Conservation (phyloP, 1,284 basidiomycete species). For the Fereydounia khargensis region DNA sequence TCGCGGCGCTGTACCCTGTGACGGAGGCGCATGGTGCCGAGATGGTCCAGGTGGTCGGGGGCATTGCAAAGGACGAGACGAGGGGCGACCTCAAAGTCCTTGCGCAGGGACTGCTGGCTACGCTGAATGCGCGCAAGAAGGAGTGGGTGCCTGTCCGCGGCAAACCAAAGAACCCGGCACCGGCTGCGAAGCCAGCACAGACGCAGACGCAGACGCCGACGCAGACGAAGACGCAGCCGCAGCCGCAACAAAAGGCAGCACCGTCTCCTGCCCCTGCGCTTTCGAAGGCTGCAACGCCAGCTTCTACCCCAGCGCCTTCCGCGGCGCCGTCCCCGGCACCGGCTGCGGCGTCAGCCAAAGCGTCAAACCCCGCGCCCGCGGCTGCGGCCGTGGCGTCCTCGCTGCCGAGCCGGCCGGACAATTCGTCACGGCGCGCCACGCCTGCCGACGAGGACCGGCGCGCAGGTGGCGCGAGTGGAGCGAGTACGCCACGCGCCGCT, state of each 20-base stretch:
- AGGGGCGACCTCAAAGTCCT: slow-evolving; percentile 54
- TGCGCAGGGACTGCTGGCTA: slow-evolving; percentile 51
- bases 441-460: too few relatives aligned
- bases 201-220: neutral
- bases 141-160: slow-evolving; percentile 32
- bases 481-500: neutral
- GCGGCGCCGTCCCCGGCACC: too few relatives aligned
- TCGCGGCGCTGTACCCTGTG: slow-evolving; percentile 45
- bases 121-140: slow-evolving; percentile 44
- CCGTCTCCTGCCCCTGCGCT: neutral
- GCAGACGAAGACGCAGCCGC: neutral
- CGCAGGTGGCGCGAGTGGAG: too few relatives aligned
- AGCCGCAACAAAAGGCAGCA: neutral
- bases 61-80: slow-evolving; percentile 29
- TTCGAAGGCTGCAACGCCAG: neutral
- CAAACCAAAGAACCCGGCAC: slow-evolving; percentile 9
- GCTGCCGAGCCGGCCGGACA: too few relatives aligned
- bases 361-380: too few relatives aligned
- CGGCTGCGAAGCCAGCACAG: neutral
- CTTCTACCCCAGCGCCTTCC: neutral
- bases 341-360: too few relatives aligned
- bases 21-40: slow-evolving; percentile 37
- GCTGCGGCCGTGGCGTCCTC: too few relatives aligned
- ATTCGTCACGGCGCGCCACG: too few relatives aligned
- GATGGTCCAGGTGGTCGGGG: slow-evolving; percentile 34